Evolutionary conservation across 805 yeast species (phyloP).

Genomic region (Kuraishia floccosa): DNA sequence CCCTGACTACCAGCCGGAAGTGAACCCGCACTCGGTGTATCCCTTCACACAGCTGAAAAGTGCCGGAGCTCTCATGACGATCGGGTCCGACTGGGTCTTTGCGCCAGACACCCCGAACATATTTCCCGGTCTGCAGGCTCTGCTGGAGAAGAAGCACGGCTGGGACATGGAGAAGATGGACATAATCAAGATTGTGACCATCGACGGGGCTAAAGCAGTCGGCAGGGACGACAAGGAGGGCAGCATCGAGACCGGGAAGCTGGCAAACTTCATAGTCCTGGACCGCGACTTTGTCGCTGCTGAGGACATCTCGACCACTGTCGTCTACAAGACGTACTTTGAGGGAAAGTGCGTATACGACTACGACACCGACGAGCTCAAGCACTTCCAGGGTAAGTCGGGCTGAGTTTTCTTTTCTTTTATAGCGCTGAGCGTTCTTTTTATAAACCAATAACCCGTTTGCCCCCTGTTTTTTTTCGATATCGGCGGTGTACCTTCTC

Average conservation of each 20-base stretch:
- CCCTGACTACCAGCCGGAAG: constrained; percentile 15
- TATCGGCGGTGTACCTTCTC: no score
- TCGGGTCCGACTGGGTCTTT: constrained; percentile 17
- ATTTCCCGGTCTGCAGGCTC: constrained; percentile 14
- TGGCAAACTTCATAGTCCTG: constrained; percentile 13
- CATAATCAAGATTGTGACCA: constrained; percentile 11
- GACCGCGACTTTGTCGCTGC: constrained; percentile 12
- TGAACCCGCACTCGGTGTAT: constrained; percentile 13
- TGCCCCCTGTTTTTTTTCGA: no score
- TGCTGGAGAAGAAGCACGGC: constrained; percentile 15
- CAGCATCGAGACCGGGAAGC: constrained; percentile 11
- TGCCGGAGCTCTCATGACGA: constrained; percentile 13
- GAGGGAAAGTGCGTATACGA: constrained; percentile 15
- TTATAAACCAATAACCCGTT: no score
- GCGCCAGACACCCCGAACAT: constrained; percentile 16
- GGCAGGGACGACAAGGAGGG: constrained; percentile 11
- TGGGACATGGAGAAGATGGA: constrained; percentile 14
- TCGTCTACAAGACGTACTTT: constrained; percentile 12
- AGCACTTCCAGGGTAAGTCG: constrained; percentile 15
- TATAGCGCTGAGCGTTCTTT: no score
- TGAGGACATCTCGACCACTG: constrained; percentile 9
- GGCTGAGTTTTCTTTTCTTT: no score
- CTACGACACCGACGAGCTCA: constrained; percentile 13
- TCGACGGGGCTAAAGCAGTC: constrained; percentile 13
- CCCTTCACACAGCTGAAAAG: constrained; percentile 13